Percentiles rank a stretch among this genome's conserved stretches.
phyloP scores from a whole-genome alignment of 2,329 filamentous ascomycete genomes.

The Domatiomyces globalis region DNA sequence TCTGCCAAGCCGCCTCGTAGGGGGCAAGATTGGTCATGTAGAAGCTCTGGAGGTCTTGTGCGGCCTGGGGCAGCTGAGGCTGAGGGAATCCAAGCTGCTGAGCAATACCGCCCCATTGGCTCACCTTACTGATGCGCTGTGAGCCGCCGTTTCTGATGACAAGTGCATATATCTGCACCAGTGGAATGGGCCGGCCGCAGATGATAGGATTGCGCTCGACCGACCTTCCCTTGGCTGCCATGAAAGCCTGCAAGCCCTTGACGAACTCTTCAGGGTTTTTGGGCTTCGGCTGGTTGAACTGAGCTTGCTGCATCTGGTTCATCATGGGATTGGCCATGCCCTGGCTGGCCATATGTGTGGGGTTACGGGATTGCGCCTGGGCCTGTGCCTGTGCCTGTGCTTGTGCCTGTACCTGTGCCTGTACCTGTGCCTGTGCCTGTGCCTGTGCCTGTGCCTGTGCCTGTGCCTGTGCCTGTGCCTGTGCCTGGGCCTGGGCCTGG shows the following conservation, averaged over 20 bases:
- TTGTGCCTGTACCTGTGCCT: constrained; percentile 62
- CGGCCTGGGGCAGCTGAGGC: constrained; percentile 51
- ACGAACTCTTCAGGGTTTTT: constrained; percentile 54
- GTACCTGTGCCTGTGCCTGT: constrained; percentile 67
- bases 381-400: constrained; percentile 40
- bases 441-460: constrained; percentile 40
- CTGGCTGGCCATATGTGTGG: constrained; percentile 6
- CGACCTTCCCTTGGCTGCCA: constrained; percentile 56
- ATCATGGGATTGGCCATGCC: constrained; percentile 8
- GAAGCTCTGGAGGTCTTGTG: constrained; percentile 53
- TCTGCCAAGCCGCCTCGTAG: constrained; percentile 50
- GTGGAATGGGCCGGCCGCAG: constrained; percentile 56
- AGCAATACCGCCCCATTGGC: constrained; percentile 62
- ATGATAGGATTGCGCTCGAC: constrained; percentile 63
- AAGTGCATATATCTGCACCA: constrained; percentile 63
- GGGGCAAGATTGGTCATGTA: constrained; percentile 59
- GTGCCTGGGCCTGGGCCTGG: constrained; percentile 48
- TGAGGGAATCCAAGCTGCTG: constrained; percentile 46
- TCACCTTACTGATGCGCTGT: constrained; percentile 53
- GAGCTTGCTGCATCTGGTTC: constrained; percentile 7
- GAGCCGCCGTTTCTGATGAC: constrained; percentile 68
- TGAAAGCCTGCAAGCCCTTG: constrained; percentile 63
- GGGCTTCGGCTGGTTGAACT: constrained; percentile 11
- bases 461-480: constrained; percentile 62
- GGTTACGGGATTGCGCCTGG: constrained; percentile 2